Percentiles rank a stretch among this genome's conserved stretches.
Conservation (phyloP, 805 yeast genomes). For the Hermanozyma aechmeae region DNA sequence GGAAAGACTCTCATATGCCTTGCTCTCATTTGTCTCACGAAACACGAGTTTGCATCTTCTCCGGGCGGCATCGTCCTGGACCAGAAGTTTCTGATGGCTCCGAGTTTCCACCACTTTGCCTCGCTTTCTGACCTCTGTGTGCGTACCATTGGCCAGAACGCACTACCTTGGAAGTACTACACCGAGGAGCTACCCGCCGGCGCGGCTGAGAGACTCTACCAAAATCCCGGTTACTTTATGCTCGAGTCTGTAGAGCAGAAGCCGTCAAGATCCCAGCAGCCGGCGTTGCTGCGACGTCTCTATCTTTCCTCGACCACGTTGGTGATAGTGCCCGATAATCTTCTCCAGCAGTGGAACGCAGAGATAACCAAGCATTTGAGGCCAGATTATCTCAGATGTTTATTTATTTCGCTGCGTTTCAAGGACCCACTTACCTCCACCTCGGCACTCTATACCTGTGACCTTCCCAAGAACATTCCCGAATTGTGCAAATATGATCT, state of each 20-base stretch:
- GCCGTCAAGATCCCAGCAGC: neutral
- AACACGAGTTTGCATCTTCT: conserved; percentile 37
- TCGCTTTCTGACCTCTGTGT: conserved; percentile 33
- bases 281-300: conserved; percentile 11
- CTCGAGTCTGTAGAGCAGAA: neutral
- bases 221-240: conserved; percentile 36
- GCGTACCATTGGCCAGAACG: conserved; percentile 30
- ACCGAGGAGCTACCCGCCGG: conserved; percentile 33
- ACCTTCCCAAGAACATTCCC: conserved; percentile 15
- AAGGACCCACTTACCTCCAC: conserved; percentile 10
- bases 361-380: conserved; percentile 51
- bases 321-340: conserved; percentile 56
- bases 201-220: conserved; percentile 24
- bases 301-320: conserved; percentile 45
- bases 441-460: conserved; percentile 10
- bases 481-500: conserved; percentile 40
- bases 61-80: conserved; percentile 25
- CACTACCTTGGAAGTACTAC: conserved; percentile 52
- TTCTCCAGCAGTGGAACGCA: conserved; percentile 54
- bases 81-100: conserved; percentile 1
- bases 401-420: conserved; percentile 25
- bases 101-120: neutral
- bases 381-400: conserved; percentile 22
- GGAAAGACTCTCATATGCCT: conserved; percentile 57
- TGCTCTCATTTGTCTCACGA: conserved; percentile 47